Evolutionary conservation across 208 protist species (phyloP), one percentile per base, ranked within the genome.

Genomic region (Naegleria gruberi): DNA sequence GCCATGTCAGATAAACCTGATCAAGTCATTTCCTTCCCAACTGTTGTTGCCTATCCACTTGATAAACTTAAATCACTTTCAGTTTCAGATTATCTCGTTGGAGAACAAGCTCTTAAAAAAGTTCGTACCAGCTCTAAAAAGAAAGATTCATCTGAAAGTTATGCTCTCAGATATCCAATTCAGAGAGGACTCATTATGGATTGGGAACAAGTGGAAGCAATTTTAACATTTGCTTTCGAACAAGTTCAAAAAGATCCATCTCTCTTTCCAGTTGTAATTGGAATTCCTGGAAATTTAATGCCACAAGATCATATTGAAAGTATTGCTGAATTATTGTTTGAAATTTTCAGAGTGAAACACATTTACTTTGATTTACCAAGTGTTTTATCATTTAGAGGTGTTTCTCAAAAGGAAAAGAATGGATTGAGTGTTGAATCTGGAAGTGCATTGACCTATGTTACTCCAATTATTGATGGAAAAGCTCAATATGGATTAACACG

Each of bases 171-270:
- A 84, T 84, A 84, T 45, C 81, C 81, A 45, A 45, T 46, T 44
- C 81, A 84, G 19, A 42, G 81, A 84, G 81, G 81, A 84, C 30
- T 84, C 6, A 45, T 84, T 44, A 42, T 84, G 34, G 81, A 84
- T 45, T 84, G 81, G 81, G 37, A 44, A 34, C 81, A 84, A 45
- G 23, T 84, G 5, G 81, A 84, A 84, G 81, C 81, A 26, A 84
- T 84, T 26, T 30, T 84, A 4, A 19, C 81, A 4, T 34, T 40
- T 45, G 81, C 81, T 23, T 84, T 84, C 10, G 15, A 42, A 84
- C 30, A 17, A 30, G 41, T 84, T 12, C 8, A 26, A 44, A 42
- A 84, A 84, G 81, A 42, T 46, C 81, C 81, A 26, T 46, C 42
- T 40, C 5, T 46, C 6, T 41, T 34, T 46, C 81, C 81, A 45